A percentile compares a stretch with the other conserved stretches of the same genome.
phyloP scores from a whole-genome alignment of 371 early-diverging fungal species.

The Mortierella sp. region DNA sequence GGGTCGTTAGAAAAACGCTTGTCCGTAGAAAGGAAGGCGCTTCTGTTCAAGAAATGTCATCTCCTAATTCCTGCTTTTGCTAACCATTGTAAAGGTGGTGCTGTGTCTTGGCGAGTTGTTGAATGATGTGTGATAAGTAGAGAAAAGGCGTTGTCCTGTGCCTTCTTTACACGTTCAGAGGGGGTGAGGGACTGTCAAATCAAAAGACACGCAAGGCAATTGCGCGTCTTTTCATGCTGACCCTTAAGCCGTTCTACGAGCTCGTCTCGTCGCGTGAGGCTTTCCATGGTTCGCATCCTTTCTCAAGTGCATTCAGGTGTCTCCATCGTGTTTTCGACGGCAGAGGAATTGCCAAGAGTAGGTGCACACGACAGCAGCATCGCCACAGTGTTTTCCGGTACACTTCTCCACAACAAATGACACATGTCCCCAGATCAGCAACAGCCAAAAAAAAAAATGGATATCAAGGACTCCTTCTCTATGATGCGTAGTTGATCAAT shows the following conservation, averaged over 20 bases:
- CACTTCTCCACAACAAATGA: no score
- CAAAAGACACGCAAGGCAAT: slow-evolving; percentile 1
- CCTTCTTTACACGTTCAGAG: neutral
- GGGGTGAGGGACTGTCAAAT: neutral
- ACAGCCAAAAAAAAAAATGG: no score
- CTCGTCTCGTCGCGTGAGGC: no score
- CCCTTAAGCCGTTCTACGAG: neutral
- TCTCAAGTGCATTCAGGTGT: no score
- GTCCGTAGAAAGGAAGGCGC: no score
- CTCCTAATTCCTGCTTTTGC: neutral
- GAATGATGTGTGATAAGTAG: neutral
- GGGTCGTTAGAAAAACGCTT: neutral
- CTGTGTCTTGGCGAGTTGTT: neutral
- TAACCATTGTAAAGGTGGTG: neutral
- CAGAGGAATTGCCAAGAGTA: no score
- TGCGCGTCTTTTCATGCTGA: neutral
- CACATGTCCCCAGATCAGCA: neutral
- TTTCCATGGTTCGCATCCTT: no score
- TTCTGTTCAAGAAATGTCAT: neutral
- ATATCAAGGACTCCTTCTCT: no score
- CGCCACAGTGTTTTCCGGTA: no score
- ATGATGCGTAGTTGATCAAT: neutral
- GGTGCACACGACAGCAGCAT: no score
- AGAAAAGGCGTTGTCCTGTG: neutral
- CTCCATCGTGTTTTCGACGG: no score